Evolutionary conservation across 2,329 filamentous ascomycete species (phyloP).

Genomic region (Lanzia echinophila): DNA sequence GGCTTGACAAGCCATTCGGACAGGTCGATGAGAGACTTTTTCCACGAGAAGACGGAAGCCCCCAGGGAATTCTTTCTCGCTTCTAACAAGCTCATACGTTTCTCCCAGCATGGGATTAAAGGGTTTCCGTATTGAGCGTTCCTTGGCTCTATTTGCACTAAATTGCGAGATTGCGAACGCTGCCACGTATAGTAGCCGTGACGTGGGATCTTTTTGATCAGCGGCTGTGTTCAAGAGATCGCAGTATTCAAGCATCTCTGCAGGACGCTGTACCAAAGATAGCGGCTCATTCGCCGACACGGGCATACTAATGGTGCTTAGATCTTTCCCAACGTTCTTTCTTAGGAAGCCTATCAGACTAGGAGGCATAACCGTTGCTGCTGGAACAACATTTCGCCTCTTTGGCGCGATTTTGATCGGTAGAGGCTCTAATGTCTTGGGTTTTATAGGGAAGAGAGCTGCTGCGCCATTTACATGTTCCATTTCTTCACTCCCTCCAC

Average conservation of each 20-base stretch:
- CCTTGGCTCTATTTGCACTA: constrained; percentile 74
- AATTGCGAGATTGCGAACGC: constrained; percentile 89
- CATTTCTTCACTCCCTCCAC: constrained; percentile 46
- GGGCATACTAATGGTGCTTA: constrained; percentile 95
- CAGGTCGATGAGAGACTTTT: constrained; percentile 88
- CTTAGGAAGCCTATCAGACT: constrained; percentile 90
- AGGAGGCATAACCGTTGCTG: constrained; percentile 73
- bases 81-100: constrained; percentile 85
- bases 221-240: constrained; percentile 73
- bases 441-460: constrained; percentile 67
- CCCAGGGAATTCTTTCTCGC: constrained; percentile 62
- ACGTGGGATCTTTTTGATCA: constrained; percentile 49
- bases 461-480: constrained; percentile 50
- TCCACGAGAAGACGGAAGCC: constrained; percentile 91
- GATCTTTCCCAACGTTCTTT: constrained; percentile 96
- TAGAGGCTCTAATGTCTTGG: constrained; percentile 70
- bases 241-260: constrained; percentile 88
- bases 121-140: constrained; percentile 88
- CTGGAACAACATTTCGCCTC: constrained; percentile 63
- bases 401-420: constrained; percentile 60
- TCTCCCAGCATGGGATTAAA: constrained; percentile 97
- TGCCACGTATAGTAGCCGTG: constrained; percentile 76
- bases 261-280: constrained; percentile 79
- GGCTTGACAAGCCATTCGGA: constrained; percentile 88
- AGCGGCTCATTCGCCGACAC: constrained; percentile 92